These are phyloP conservation scores for Lenzites betulinus DNA, from an alignment of 768 basidiomycete genomes.

Conservation along the genomic window DNA sequence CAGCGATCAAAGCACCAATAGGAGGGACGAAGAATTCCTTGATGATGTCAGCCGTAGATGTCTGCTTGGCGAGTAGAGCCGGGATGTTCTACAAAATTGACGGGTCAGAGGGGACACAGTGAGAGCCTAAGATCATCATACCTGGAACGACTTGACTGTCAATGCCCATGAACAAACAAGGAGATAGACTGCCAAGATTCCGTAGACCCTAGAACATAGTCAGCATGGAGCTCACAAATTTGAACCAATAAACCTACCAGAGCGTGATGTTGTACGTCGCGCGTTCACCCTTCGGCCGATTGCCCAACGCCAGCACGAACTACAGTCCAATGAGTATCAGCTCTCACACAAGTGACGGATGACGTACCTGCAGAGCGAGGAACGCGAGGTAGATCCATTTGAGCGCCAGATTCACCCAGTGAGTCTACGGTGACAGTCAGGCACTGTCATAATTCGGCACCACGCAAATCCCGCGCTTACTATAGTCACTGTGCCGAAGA, in stretches of 20 bases:
- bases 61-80: slow-evolving; percentile 42
- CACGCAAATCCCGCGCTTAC: slow-evolving; percentile 46
- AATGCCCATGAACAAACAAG: slow-evolving; percentile 86
- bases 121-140: slow-evolving; percentile 34
- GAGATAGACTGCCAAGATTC: slow-evolving; percentile 79
- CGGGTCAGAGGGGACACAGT: background rate
- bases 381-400: slow-evolving; percentile 89
- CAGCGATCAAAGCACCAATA: slow-evolving; percentile 80
- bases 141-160: slow-evolving; percentile 77
- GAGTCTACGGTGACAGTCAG: slow-evolving; percentile 54
- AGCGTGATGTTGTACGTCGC: slow-evolving; percentile 69
- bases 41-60: slow-evolving; percentile 53
- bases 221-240: slow-evolving; percentile 3
- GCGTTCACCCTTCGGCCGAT: slow-evolving; percentile 88
- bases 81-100: slow-evolving; percentile 54
- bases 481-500: slow-evolving; percentile 73
- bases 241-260: slow-evolving; percentile 48
- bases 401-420: slow-evolving; percentile 81
- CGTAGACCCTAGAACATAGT: slow-evolving; percentile 65
- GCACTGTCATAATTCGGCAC: background rate
- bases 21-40: slow-evolving; percentile 70
- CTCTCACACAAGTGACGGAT: background rate
- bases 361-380: slow-evolving; percentile 69
- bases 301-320: slow-evolving; percentile 75
- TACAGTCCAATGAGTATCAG: slow-evolving; percentile 21